These are phyloP conservation scores for Scutellaria galericulata DNA, from an alignment of 257 asterid genomes.

Conservation along the genomic window DNA sequence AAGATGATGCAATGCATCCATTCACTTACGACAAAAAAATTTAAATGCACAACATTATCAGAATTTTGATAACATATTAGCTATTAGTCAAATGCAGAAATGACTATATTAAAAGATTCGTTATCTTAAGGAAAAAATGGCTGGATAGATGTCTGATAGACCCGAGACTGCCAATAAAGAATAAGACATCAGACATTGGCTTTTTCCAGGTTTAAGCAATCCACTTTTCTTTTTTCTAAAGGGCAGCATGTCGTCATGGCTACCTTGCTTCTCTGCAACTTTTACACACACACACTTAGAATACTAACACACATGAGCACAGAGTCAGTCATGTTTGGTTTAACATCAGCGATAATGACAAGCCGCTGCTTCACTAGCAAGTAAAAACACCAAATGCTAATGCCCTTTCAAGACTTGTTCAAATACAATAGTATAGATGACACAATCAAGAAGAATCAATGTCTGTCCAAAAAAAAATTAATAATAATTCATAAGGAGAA, in stretches of 20 bases:
- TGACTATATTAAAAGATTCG: not conserved
- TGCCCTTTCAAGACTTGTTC: constrained; percentile 13
- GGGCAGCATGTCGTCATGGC: not conserved
- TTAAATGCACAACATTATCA: constrained; percentile 3
- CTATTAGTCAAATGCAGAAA: not conserved
- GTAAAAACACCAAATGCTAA: not conserved
- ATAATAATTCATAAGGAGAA: not conserved
- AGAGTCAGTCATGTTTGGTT: not conserved
- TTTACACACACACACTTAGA: not conserved
- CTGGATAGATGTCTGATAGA: not conserved
- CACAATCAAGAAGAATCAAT: not conserved
- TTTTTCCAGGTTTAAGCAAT: not conserved
- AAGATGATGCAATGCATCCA: not conserved
- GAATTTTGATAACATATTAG: not conserved
- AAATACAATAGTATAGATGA: not conserved
- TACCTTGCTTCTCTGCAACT: constrained; percentile 14
- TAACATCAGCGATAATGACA: not conserved
- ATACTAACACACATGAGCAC: not conserved
- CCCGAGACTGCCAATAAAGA: constrained; percentile 17
- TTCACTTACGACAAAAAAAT: not conserved
- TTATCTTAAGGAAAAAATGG: constrained; percentile 1
- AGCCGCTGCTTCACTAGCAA: not conserved
- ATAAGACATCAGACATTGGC: not conserved
- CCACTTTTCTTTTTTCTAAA: not conserved
- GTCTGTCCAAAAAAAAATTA: too few relatives aligned